Conservation (phyloP, 1,284 basidiomycete genomes). For the Cryptococcus sp. region DNA sequence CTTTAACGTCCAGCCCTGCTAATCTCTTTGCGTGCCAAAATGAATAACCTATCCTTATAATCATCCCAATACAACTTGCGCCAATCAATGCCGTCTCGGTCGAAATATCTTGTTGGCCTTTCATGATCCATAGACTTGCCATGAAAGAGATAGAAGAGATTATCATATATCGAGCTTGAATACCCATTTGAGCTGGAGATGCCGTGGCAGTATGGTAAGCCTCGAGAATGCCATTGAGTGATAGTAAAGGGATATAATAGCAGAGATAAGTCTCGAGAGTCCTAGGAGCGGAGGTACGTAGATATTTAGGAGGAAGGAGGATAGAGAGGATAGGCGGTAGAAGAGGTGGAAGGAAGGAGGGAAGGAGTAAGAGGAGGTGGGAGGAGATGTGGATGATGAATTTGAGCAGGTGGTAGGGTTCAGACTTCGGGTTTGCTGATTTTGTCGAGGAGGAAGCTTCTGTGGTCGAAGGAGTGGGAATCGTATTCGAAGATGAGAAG, state of each 20-base stretch:
- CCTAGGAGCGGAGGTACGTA: conserved; percentile 61
- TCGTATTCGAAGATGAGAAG: conserved; percentile 64
- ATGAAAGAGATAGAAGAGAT: conserved; percentile 30
- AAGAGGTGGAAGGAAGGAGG: conserved; percentile 69
- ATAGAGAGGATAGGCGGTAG: conserved; percentile 63
- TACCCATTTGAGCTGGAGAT: conserved; percentile 25
- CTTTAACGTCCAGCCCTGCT: conserved; percentile 3
- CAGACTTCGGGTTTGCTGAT: conserved; percentile 50
- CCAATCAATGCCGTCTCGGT: conserved; percentile 63
- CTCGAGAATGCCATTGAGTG: conserved; percentile 82
- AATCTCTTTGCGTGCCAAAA: conserved; percentile 1
- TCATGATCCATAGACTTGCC: conserved; percentile 8
- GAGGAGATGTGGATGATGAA: conserved; percentile 65
- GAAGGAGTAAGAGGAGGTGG: conserved; percentile 64
- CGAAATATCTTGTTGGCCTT: not conserved
- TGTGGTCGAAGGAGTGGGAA: conserved; percentile 16
- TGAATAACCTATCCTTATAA: conserved; percentile 33
- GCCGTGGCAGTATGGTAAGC: conserved; percentile 80
- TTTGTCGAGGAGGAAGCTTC: conserved; percentile 36
- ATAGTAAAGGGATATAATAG: conserved; percentile 80
- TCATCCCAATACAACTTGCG: conserved; percentile 52
- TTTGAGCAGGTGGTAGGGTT: conserved; percentile 33
- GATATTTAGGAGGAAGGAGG: conserved; percentile 67
- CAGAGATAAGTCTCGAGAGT: conserved; percentile 69
- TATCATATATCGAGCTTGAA: conserved; percentile 38